Evolutionary conservation across 257 asterid genomes (phyloP), one percentile per base, ranked within the genome.

Genomic region (Salvia splendens): DNA sequence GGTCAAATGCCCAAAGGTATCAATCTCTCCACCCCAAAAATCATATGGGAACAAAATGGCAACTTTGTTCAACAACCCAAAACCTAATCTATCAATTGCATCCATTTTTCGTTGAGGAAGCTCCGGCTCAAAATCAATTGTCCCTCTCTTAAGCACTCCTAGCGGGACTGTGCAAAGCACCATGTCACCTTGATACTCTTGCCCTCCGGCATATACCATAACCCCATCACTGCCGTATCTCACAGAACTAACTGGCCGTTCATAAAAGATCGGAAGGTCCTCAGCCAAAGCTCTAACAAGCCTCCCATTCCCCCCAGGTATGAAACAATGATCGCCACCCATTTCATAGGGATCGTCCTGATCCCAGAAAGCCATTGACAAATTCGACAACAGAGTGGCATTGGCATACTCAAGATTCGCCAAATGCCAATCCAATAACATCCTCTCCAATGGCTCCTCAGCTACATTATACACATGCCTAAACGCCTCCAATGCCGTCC

Each of bases 11-110:
- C 99, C 99, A 78, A 93, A 93, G 3, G 99, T 93, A 72, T 93
- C 97, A 47, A 93, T 88, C 75, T 93, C 99, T 60, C 96, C 99
- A 63, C 99, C 99, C 99, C 99, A 93, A 64, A 93, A 93, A 85
- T 93, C 99, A 53, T 86, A 90, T 0, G 99, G 97, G 78, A 93
- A 93, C 83, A 93, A 81, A 66, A 93, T 86, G 30, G 95, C 97
- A 42, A 93, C 99, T 81, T 93, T 93, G 62, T 93, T 93, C 61
- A 93, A 75, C 79, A 93, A 74, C 68, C 99, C 99, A 38, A 88
- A 93, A 61, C 99, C 97, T 73, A 93, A 77, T 72, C 96, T 86
- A 53, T 83, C 89, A 57, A 93, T 93, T 1, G 96, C 99, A 55
- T 88, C 97, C 73, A 67, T 88, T 78, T 93, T 93, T 71, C 82